phyloP scores from a whole-genome alignment of 2,329 filamentous ascomycete genomes.

The Arachnopeziza araneosa region DNA sequence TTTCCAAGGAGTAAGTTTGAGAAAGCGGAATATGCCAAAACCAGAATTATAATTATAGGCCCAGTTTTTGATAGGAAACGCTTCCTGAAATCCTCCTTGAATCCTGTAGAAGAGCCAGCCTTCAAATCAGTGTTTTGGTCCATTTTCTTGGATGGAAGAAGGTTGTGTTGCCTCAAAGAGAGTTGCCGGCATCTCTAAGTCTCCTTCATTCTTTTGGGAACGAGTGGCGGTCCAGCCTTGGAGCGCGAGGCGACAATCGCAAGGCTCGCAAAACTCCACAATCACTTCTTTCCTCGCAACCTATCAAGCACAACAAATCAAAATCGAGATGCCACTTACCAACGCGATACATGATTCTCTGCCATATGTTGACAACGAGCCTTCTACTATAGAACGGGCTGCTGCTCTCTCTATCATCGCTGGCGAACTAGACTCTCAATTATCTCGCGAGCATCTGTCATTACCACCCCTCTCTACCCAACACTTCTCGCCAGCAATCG shows the following conservation, averaged over 20 bases:
- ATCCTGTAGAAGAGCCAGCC: not conserved
- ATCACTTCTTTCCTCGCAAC: not conserved
- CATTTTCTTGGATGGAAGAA: not conserved
- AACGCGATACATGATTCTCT: slow-evolving; percentile 27
- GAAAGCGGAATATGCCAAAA: not conserved
- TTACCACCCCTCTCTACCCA: slow-evolving; percentile 53
- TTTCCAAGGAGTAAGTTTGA: not conserved
- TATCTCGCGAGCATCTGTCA: slow-evolving; percentile 35
- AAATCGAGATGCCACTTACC: slow-evolving; percentile 24
- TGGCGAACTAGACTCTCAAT: slow-evolving; percentile 48
- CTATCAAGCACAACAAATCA: not conserved
- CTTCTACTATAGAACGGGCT: slow-evolving; percentile 55
- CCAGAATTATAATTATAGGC: not conserved
- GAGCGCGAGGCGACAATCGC: not conserved
- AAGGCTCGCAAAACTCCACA: not conserved
- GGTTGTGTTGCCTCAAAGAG: not conserved
- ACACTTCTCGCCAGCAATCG: slow-evolving; percentile 60
- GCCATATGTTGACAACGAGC: slow-evolving; percentile 66
- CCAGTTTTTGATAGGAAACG: not conserved
- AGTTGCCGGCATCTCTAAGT: not conserved
- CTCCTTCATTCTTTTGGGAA: not conserved
- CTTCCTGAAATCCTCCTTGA: not conserved
- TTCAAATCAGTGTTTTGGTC: not conserved
- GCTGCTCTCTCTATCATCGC: slow-evolving; percentile 66
- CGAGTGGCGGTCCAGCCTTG: not conserved